phyloP scores from a whole-genome alignment of 2,329 filamentous ascomycete species.

The Apiospora aurea region DNA sequence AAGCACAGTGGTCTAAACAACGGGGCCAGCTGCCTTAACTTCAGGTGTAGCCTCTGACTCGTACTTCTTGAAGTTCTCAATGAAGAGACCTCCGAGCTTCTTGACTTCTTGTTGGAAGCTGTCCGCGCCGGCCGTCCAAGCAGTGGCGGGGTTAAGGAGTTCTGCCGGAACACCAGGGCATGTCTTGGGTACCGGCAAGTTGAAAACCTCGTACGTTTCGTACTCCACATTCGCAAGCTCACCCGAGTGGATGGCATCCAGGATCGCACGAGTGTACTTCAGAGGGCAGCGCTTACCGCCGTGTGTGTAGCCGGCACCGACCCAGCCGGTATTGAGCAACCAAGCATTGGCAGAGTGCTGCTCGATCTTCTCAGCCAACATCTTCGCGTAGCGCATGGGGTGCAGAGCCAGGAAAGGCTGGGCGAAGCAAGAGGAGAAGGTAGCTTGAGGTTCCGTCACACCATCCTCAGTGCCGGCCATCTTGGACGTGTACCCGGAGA shows the following conservation, averaged over 20 bases:
- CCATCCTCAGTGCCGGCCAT: conserved; percentile 99
- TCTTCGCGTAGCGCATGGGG: conserved; percentile 98
- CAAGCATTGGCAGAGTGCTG: conserved; percentile 95
- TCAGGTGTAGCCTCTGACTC: conserved; percentile 81
- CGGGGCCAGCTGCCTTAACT: conserved; percentile 72
- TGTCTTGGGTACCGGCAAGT: conserved; percentile 91
- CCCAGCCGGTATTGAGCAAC: conserved; percentile 83
- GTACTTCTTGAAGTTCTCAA: conserved; percentile 98
- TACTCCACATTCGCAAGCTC: conserved; percentile 93
- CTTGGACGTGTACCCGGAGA: conserved; percentile 99
- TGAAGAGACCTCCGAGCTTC: conserved; percentile 90
- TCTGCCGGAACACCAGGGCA: conserved; percentile 90
- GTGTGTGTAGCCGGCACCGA: conserved; percentile 81
- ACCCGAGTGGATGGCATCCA: conserved; percentile 97
- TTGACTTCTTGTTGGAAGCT: conserved; percentile 87
- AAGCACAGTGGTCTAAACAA: conserved; percentile 36
- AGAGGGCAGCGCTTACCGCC: conserved; percentile 96
- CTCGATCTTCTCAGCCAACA: conserved; percentile 98
- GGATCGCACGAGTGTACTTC: conserved; percentile 98
- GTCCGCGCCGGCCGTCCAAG: conserved; percentile 83
- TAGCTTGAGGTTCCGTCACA: conserved; percentile 95
- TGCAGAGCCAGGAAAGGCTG: conserved; percentile 98
- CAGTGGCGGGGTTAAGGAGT: conserved; percentile 92
- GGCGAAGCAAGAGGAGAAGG: conserved; percentile 99
- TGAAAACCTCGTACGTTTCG: conserved; percentile 96